These are phyloP conservation scores for Periconia macrospinosa DNA, from an alignment of 2,329 filamentous ascomycete genomes.

Conservation along the genomic window DNA sequence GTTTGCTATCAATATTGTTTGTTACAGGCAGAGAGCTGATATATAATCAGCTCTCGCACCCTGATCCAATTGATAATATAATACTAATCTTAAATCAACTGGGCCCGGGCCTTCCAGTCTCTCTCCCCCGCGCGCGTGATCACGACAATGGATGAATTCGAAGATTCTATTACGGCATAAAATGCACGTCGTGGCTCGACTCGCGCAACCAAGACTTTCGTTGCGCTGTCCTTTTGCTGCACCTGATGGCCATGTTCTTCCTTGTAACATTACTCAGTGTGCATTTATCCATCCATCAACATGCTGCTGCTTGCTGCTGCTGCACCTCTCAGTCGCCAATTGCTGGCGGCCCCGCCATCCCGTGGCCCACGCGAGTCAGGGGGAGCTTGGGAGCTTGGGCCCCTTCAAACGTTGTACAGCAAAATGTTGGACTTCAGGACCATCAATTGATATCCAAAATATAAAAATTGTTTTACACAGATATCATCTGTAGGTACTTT, in stretches of 20 bases:
- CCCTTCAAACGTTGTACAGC: neutral
- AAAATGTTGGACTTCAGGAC: no score
- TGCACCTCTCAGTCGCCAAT: neutral
- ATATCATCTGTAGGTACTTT: no score
- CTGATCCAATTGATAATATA: no score
- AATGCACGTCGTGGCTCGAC: neutral
- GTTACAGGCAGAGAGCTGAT: no score
- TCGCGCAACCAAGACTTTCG: neutral
- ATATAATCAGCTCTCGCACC: no score
- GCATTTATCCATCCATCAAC: neutral
- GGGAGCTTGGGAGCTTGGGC: conserved; percentile 10
- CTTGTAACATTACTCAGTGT: no score
- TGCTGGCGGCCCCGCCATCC: neutral
- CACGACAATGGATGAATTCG: neutral
- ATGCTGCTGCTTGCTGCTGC: neutral
- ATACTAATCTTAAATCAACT: no score
- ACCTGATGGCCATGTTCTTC: neutral
- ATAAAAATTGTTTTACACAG: no score
- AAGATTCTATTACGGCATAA: neutral
- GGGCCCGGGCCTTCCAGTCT: neutral
- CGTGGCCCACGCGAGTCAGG: neutral
- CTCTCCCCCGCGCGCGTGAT: conserved; percentile 1
- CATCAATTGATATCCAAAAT: no score
- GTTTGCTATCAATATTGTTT: no score
- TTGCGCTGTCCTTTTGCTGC: neutral